These are phyloP conservation scores for Fusarium decemcellulare DNA, from an alignment of 2,329 filamentous ascomycete genomes.

Conservation along the genomic window DNA sequence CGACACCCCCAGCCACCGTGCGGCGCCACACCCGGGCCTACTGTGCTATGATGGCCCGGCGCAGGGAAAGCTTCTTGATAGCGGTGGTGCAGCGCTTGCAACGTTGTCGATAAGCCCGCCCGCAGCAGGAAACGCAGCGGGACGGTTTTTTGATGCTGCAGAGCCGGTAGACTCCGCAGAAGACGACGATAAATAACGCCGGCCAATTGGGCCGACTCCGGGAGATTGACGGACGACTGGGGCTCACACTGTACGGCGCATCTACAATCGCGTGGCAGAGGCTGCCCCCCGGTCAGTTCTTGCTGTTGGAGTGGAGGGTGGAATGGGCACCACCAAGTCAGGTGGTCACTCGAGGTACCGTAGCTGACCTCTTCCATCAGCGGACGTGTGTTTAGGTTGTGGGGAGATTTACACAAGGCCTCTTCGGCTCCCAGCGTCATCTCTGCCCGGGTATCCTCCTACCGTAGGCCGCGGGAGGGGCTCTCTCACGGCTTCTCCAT, in stretches of 20 bases:
- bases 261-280: slow-evolving; percentile 22
- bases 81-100: slow-evolving; percentile 15
- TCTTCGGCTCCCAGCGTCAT: slow-evolving; percentile 23
- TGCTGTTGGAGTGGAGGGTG: slow-evolving; percentile 28
- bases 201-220: slow-evolving; percentile 47
- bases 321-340: slow-evolving; percentile 36
- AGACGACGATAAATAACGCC: slow-evolving; percentile 39
- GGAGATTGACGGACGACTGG: slow-evolving; percentile 22
- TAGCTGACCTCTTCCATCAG: background rate
- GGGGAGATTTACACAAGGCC: slow-evolving; percentile 36
- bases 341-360: slow-evolving; percentile 35
- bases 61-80: slow-evolving; percentile 11
- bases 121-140: slow-evolving; percentile 7
- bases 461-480: slow-evolving; percentile 18
- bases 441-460: slow-evolving; percentile 34
- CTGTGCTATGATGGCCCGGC: slow-evolving; percentile 27
- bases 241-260: slow-evolving; percentile 37
- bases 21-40: slow-evolving; percentile 23
- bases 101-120: slow-evolving; percentile 28
- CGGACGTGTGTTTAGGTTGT: slow-evolving; percentile 36
- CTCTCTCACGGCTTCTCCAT: slow-evolving; percentile 20
- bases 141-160: slow-evolving; percentile 27
- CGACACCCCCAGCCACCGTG: slow-evolving; percentile 23
- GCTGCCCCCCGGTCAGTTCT: slow-evolving; percentile 18
- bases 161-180: slow-evolving; percentile 31